Conservation (phyloP, 1,284 basidiomycete genomes). For the Sutorius eximius region DNA sequence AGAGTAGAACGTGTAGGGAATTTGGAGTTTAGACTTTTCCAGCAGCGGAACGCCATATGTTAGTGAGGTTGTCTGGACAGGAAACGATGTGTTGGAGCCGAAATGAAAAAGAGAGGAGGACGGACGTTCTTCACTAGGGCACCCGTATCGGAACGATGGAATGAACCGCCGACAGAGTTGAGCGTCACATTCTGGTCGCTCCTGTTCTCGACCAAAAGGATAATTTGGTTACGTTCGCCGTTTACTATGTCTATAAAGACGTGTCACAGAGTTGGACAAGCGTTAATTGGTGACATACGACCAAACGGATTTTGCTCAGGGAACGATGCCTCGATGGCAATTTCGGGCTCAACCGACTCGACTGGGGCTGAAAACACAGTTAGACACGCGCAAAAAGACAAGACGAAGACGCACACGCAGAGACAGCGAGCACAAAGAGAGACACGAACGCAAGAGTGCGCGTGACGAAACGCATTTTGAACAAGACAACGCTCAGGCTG, state of each 20-base stretch:
- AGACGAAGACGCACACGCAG: constrained; percentile 28
- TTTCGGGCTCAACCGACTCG: constrained; percentile 44
- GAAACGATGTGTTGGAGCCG: constrained; percentile 1
- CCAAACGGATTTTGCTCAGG: constrained; percentile 79
- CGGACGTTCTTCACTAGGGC: constrained; percentile 74
- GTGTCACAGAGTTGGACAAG: constrained; percentile 7
- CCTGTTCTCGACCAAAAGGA: constrained; percentile 72
- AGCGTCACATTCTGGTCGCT: constrained; percentile 77
- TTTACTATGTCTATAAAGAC: constrained; percentile 71
- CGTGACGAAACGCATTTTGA: constrained; percentile 27
- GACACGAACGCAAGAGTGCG: constrained; percentile 16
- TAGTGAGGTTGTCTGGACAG: constrained; percentile 57
- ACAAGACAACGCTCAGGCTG: not conserved
- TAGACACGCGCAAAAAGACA: not conserved
- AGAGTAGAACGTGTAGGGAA: constrained; percentile 80
- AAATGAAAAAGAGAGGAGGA: constrained; percentile 14
- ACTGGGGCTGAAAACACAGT: constrained; percentile 14
- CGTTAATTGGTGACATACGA: constrained; percentile 52
- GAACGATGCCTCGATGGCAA: constrained; percentile 67
- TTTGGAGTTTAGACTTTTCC: constrained; percentile 63
- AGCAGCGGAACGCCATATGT: constrained; percentile 62
- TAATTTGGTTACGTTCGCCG: constrained; percentile 77
- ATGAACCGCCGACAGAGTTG: constrained; percentile 66
- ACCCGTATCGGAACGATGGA: constrained; percentile 68
- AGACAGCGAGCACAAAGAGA: constrained; percentile 22